Evolutionary conservation across 805 yeast species (phyloP).

Genomic region (Cyberlindnera samutprakarnensis): DNA sequence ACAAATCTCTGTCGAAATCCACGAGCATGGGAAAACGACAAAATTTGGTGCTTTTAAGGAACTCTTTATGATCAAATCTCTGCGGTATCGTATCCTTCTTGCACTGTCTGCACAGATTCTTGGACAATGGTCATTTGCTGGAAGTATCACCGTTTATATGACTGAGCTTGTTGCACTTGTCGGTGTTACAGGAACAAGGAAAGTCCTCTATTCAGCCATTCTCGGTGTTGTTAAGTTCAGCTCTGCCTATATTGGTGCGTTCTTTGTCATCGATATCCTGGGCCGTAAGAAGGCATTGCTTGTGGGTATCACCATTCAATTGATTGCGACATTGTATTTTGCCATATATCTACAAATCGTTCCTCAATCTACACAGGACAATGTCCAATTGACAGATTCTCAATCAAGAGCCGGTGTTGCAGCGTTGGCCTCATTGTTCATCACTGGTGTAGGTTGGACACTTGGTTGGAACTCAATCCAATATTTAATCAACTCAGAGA

Average conservation of each 20-base stretch:
- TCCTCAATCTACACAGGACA: constrained; percentile 33
- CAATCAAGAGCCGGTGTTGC: constrained; percentile 33
- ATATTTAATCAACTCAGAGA: constrained; percentile 47
- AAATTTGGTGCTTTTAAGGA: constrained; percentile 25
- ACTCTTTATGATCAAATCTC: constrained; percentile 29
- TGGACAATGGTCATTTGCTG: constrained; percentile 56
- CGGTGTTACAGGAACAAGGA: constrained; percentile 35
- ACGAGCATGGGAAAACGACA: constrained; percentile 19
- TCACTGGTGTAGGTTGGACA: constrained; percentile 52
- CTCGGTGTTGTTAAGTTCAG: constrained; percentile 46
- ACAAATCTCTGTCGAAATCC: constrained; percentile 33
- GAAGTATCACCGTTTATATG: constrained; percentile 48
- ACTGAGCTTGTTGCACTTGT: constrained; percentile 42
- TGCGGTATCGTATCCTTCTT: constrained; percentile 38
- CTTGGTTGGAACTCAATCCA: constrained; percentile 52
- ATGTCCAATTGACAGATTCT: constrained; percentile 24
- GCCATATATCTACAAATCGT: constrained; percentile 39
- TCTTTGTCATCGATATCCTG: constrained; percentile 44
- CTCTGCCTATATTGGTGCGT: constrained; percentile 41
- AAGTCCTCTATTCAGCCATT: constrained; percentile 40
- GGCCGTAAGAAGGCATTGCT: constrained; percentile 47
- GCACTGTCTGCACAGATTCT: constrained; percentile 38
- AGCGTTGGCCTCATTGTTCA: constrained; percentile 43
- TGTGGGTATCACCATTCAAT: constrained; percentile 39
- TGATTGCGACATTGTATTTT: constrained; percentile 35